These are phyloP conservation scores for Yamagishiella unicocca DNA, from an alignment of 139 green algal genomes.

Conservation along the genomic window DNA sequence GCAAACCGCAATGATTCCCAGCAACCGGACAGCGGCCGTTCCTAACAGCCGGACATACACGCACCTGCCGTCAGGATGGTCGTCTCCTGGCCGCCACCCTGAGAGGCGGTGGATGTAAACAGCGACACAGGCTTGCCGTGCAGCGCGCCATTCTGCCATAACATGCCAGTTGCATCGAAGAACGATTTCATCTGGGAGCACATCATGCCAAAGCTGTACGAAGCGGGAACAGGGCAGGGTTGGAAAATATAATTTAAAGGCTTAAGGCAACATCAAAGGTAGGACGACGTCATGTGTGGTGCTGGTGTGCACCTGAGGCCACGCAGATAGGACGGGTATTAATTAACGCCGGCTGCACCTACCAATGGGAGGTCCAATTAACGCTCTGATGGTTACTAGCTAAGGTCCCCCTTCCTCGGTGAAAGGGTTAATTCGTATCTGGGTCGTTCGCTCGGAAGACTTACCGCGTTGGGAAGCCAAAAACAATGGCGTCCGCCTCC, in stretches of 20 bases:
- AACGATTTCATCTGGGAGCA: constrained; percentile 80
- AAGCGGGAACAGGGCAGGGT: neutral
- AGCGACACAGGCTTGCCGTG: constrained; percentile 77
- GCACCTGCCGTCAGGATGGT: constrained; percentile 65
- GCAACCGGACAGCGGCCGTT: neutral
- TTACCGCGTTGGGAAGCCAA: constrained; percentile 84
- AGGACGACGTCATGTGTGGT: too few species aligned
- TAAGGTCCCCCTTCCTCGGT: neutral
- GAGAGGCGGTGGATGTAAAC: constrained; percentile 69
- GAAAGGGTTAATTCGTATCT: neutral
- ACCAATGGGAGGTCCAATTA: too few species aligned
- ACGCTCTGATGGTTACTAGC: too few species aligned
- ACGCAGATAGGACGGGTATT: neutral
- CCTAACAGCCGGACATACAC: neutral
- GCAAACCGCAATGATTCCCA: neutral
- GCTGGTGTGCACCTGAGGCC: neutral
- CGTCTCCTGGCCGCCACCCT: constrained; percentile 84
- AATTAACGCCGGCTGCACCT: too few species aligned
- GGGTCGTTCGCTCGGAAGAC: too few species aligned
- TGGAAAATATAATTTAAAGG: too few species aligned
- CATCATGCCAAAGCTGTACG: constrained; percentile 79
- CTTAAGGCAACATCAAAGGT: too few species aligned
- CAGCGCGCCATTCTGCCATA: constrained; percentile 61
- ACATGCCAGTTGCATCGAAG: constrained; percentile 80
- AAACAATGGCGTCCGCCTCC: constrained; percentile 81